phyloP scores from a whole-genome alignment of 495 filamentous ascomycete genomes.

The Tuber calosporum region DNA sequence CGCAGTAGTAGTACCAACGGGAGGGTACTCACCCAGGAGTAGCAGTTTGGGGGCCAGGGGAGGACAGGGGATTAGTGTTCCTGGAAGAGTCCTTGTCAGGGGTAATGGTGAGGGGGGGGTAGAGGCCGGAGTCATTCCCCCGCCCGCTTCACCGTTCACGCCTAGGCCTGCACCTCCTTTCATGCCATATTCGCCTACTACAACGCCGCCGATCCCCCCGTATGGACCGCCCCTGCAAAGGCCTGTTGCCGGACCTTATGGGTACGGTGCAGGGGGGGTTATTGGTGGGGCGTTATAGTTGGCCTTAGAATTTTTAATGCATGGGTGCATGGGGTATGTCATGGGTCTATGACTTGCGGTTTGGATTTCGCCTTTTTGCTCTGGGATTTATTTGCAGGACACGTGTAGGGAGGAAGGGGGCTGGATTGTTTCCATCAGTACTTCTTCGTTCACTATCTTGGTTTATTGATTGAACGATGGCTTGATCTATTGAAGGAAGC shows the following conservation, averaged over 20 bases:
- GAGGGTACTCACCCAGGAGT: background rate
- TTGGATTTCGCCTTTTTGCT: background rate
- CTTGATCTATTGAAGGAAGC: background rate
- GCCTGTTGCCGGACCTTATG: background rate
- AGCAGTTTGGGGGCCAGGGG: background rate
- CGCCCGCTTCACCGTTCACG: background rate
- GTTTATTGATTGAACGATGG: background rate
- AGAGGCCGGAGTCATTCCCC: background rate
- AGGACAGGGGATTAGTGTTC: background rate
- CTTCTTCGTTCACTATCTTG: background rate
- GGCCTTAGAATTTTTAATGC: background rate
- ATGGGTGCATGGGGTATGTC: background rate
- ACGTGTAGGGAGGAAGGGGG: background rate
- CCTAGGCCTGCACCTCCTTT: background rate
- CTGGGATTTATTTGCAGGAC: background rate
- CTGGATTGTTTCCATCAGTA: background rate
- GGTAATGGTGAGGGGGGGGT: background rate
- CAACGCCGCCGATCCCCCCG: background rate
- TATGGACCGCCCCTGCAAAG: background rate
- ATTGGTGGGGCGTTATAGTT: background rate
- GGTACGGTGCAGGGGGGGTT: background rate
- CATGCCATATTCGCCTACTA: background rate
- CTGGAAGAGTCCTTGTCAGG: background rate
- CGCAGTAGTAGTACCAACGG: background rate
- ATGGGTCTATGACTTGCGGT: slow-evolving; percentile 4